Evolutionary conservation across 164 flowering plant genomes (phyloP).

Genomic region (Saururus chinensis): DNA sequence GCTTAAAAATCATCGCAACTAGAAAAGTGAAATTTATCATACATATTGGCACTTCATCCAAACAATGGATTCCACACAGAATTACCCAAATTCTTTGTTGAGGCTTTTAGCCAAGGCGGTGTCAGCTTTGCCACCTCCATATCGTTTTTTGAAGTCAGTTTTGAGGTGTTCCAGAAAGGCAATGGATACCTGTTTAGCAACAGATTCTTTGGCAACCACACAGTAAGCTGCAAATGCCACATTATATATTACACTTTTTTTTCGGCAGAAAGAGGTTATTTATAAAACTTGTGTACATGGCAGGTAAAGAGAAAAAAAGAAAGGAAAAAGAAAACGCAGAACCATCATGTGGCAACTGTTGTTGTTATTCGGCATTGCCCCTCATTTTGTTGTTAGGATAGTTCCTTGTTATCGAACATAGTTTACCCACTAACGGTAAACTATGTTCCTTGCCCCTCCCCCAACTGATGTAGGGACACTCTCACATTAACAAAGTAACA

Average conservation of each 20-base stretch:
- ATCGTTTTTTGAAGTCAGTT: conserved; percentile 73
- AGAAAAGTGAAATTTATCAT: too few relatives aligned
- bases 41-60: too few relatives aligned
- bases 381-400: too few relatives aligned
- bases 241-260: not conserved
- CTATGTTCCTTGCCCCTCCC: too few relatives aligned
- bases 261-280: not conserved
- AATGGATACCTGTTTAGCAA: conserved; percentile 69
- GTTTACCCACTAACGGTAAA: too few relatives aligned
- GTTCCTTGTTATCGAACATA: too few relatives aligned
- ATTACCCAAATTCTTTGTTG: conserved; percentile 54
- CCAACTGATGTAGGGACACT: too few relatives aligned
- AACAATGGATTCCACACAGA: not conserved
- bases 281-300: not conserved
- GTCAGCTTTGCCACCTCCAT: conserved; percentile 91
- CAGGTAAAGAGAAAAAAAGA: not conserved
- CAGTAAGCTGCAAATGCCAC: conserved; percentile 59
- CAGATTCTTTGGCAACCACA: conserved; percentile 88
- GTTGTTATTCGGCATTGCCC: too few relatives aligned
- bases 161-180: conserved; percentile 76
- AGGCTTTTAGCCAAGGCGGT: conserved; percentile 87
- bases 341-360: too few relatives aligned
- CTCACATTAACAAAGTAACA: too few relatives aligned
- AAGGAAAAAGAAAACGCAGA: too few relatives aligned
- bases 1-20: not conserved